Percentiles rank a stretch among this genome's conserved stretches.
Conservation (phyloP, 805 yeast genomes). For the Saccharomycopsis sp. region DNA sequence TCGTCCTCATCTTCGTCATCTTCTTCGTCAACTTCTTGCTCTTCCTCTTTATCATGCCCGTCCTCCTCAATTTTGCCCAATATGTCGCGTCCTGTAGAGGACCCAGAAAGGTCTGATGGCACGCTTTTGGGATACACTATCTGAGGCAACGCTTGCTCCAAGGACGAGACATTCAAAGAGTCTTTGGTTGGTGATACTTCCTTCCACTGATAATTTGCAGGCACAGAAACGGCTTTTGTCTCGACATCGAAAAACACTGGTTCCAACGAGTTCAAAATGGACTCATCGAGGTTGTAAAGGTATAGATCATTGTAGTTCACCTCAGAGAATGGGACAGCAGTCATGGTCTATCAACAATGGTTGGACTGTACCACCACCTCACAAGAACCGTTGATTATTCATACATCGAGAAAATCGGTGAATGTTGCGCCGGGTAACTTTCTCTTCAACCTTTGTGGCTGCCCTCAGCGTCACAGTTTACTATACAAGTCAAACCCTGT, state of each 20-base stretch:
- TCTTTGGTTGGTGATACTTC: background rate
- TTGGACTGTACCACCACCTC: too few relatives aligned
- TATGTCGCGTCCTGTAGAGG: too few relatives aligned
- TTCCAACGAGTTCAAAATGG: constrained; percentile 38
- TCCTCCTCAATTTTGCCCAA: too few relatives aligned
- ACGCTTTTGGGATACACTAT: constrained; percentile 2
- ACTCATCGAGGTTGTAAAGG: constrained; percentile 36
- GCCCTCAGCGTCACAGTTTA: too few relatives aligned
- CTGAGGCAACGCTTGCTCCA: background rate
- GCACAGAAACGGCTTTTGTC: constrained; percentile 28
- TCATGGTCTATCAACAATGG: too few relatives aligned
- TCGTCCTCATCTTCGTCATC: constrained; percentile 1
- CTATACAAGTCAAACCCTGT: too few relatives aligned
- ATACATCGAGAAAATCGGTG: background rate
- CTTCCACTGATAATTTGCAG: constrained; percentile 1
- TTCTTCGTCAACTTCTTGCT: constrained; percentile 20
- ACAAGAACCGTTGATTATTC: background rate
- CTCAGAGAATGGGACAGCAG: background rate
- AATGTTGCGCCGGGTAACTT: background rate
- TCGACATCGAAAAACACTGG: constrained; percentile 48
- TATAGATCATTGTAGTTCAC: constrained; percentile 32
- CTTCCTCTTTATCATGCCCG: constrained; percentile 15
- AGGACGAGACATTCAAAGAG: background rate
- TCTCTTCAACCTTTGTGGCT: background rate
- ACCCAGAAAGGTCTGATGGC: too few relatives aligned